These are phyloP conservation scores for Glebionis coronaria DNA, from an alignment of 129 eudicot genomes.

Conservation along the genomic window DNA sequence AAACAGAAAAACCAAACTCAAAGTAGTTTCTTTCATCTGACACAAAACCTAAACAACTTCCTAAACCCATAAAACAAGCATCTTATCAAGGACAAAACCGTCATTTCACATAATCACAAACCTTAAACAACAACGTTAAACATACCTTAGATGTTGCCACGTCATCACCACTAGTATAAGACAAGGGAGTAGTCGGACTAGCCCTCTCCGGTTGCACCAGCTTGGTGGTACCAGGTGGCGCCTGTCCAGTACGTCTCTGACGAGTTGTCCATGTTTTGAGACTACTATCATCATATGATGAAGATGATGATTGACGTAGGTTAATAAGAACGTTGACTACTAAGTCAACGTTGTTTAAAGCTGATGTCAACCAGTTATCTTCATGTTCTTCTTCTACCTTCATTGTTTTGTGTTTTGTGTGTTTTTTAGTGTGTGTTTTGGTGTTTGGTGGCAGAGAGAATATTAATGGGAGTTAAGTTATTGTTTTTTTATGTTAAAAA, in stretches of 20 bases:
- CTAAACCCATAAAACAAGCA: constrained; percentile 28
- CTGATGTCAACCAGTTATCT: constrained; percentile 47
- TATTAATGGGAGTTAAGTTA: constrained; percentile 32
- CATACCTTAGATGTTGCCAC: constrained; percentile 68
- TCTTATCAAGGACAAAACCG: constrained; percentile 21
- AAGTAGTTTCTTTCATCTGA: constrained; percentile 20
- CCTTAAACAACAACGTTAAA: constrained; percentile 24
- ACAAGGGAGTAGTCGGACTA: constrained; percentile 75
- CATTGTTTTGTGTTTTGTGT: constrained; percentile 18
- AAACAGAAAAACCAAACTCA: constrained; percentile 34
- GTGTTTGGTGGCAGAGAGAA: constrained; percentile 41
- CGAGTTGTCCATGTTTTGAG: constrained; percentile 51
- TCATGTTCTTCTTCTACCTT: constrained; percentile 13
- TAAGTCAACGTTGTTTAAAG: constrained; percentile 33
- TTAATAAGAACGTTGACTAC: constrained; percentile 43
- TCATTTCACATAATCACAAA: constrained; percentile 13
- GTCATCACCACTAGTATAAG: constrained; percentile 45
- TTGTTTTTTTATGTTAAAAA: constrained; percentile 23
- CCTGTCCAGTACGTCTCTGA: constrained; percentile 53
- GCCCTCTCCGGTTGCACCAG: constrained; percentile 29
- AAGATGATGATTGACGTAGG: constrained; percentile 33
- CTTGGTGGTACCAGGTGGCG: constrained; percentile 16
- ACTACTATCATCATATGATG: constrained; percentile 9
- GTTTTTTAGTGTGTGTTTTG: constrained; percentile 1
- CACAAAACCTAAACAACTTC: constrained; percentile 23